Evolutionary conservation across 2,329 filamentous ascomycete species (phyloP), one percentile per base, ranked within the genome.

Genomic region (Rosellinia necatrix): DNA sequence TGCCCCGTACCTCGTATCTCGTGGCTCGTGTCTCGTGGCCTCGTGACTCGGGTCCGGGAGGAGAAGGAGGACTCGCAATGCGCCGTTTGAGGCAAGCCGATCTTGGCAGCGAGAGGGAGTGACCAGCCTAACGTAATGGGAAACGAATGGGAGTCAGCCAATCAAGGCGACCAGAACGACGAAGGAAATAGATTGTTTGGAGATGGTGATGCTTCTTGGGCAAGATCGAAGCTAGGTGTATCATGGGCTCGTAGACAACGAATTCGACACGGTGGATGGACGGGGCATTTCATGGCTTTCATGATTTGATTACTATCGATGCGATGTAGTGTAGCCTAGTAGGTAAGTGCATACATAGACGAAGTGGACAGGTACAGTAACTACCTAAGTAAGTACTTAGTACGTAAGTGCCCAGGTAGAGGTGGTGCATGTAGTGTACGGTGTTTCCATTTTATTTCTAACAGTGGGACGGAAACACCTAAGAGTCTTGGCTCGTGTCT

Each of bases 131-230:
- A n/a, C n/a, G n/a, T 19, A 48, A 44, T 37, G 21, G 24, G 27
- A 48, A 48, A 40, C 12, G 35, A 53, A 46, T 8, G 43, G 40
- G 41, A 38, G 37, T 58, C 49, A 37, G 27, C 49, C 54, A 51
- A 54, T 58, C 49, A 53, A 58, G 53, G 54, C 54, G 54, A 58
- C 50, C 22, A 53, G 54, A 49, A 50, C 54, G 54, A 58, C 50
- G 17, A 40, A 42, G 49, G 25, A 34, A 47, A 40, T 25, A 15
- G 15, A 21, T 24, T 38, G 19, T 19, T 49, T 19, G n/a, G n/a
- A n/a, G n/a, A n/a, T 17, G 40, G 13, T 44, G 35, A 24, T 52
- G 35, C 29, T 40, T 53, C 49, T 30, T 13, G 9, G 41, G 10
- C 38, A 29, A 24, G 43, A 29, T 24, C n/a, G 25, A 34, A 51